These are phyloP conservation scores for Pseudogymnoascus sp. DNA, from an alignment of 2,329 filamentous ascomycete species.

Conservation along the genomic window DNA sequence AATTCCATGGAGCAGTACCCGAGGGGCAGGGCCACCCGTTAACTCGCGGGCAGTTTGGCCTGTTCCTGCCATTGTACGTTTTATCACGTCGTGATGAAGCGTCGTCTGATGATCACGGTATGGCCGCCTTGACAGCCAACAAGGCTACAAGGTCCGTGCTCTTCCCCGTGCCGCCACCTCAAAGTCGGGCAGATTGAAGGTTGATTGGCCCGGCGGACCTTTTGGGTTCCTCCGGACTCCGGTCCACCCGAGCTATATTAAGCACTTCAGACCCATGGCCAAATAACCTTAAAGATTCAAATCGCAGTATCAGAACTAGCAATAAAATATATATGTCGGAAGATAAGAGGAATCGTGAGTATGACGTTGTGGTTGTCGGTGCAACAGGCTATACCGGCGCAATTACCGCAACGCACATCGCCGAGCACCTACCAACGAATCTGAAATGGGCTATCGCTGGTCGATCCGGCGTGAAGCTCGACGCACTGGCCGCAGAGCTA, in stretches of 20 bases:
- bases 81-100: no score
- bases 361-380: conserved; percentile 59
- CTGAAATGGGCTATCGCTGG: conserved; percentile 85
- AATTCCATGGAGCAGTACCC: not conserved
- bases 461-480: conserved; percentile 66
- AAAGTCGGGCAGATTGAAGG: not conserved
- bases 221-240: not conserved
- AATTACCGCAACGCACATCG: conserved; percentile 67
- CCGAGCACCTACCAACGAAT: conserved; percentile 60
- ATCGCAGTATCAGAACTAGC: not conserved
- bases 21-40: not conserved
- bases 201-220: not conserved
- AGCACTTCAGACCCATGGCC: not conserved
- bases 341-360: conserved; percentile 31
- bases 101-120: no score
- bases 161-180: no score
- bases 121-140: no score
- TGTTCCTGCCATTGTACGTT: not conserved
- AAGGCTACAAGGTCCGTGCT: no score
- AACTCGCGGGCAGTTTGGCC: not conserved
- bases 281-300: not conserved
- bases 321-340: not conserved
- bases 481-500: conserved; percentile 58
- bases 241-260: not conserved
- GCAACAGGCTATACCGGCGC: conserved; percentile 79